A percentile compares a stretch with the other conserved stretches of the same genome.
Conservation (phyloP, 495 filamentous ascomycete species). For the Trichoderma asperelloides region DNA sequence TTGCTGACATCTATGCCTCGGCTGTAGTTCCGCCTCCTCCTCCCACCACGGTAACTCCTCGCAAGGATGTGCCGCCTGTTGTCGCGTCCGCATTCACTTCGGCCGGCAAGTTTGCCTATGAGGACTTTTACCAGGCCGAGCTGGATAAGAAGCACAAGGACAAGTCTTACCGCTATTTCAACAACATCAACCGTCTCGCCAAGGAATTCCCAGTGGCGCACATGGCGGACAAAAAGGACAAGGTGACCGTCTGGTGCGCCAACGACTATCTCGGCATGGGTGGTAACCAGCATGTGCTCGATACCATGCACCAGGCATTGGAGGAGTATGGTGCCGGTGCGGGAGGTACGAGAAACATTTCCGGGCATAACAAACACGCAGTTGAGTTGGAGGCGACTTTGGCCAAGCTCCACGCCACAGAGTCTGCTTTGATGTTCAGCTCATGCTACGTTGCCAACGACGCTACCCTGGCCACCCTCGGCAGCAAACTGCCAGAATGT, state of each 20-base stretch:
- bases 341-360: conserved; percentile 94
- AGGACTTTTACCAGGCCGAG: conserved; percentile 78
- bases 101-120: conserved; percentile 68
- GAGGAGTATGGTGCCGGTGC: conserved; percentile 94
- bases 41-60: conserved; percentile 21
- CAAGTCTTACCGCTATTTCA: conserved; percentile 99
- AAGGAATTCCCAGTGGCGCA: conserved; percentile 94
- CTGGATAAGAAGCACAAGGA: conserved; percentile 99
- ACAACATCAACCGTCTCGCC: conserved; percentile 98
- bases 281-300: conserved; percentile 75
- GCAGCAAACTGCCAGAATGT: conserved; percentile 91
- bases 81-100: conserved; percentile 13
- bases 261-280: conserved; percentile 99
- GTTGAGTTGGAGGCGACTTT: conserved; percentile 74
- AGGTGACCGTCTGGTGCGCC: conserved; percentile 98
- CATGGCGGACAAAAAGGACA: conserved; percentile 72
- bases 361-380: conserved; percentile 93
- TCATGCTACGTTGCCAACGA: conserved; percentile 98
- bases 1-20: conserved; percentile 15
- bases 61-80: conserved; percentile 21
- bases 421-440: conserved; percentile 85
- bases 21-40: conserved; percentile 32
- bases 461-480: conserved; percentile 90
- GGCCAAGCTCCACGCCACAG: conserved; percentile 84
- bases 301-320: conserved; percentile 87